Conservation (phyloP, 495 filamentous ascomycete genomes). For the Massariosphaeria phaeospora region DNA sequence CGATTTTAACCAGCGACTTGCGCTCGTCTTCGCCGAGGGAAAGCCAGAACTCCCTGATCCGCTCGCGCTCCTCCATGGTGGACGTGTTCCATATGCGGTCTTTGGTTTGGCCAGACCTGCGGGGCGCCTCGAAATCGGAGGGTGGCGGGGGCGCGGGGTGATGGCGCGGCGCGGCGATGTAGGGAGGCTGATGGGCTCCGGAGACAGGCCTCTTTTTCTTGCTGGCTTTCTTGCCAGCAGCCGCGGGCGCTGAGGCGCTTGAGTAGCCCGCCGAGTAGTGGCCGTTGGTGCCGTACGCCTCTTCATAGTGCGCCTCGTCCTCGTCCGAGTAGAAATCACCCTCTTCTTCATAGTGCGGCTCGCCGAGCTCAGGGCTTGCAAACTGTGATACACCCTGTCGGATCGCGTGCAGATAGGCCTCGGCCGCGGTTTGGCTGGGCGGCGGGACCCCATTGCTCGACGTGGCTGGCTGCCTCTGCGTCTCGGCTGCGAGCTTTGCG, state of each 20-base stretch:
- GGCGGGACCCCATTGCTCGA: conserved; percentile 30
- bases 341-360: conserved; percentile 41
- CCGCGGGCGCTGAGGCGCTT: background rate
- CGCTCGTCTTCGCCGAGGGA: conserved; percentile 92
- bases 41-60: conserved; percentile 98
- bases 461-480: conserved; percentile 33
- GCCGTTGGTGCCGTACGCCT: conserved; percentile 28
- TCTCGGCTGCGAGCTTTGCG: conserved; percentile 65
- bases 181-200: conserved; percentile 25
- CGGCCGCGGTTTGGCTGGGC: conserved; percentile 7
- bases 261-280: conserved; percentile 25
- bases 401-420: conserved; percentile 7
- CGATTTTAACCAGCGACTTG: conserved; percentile 90
- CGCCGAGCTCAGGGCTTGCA: conserved; percentile 36
- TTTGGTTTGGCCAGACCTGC: conserved; percentile 40
- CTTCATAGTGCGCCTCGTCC: conserved; percentile 31
- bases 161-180: conserved; percentile 28
- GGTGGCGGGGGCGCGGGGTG: conserved; percentile 36
- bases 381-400: conserved; percentile 28
- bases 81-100: conserved; percentile 98
- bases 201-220: conserved; percentile 57
- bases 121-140: conserved; percentile 22
- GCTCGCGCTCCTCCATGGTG: conserved; percentile 84
- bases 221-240: conserved; percentile 54
- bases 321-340: conserved; percentile 45